These are phyloP conservation scores for Aotearoamyces nothofagi DNA, from an alignment of 2,329 filamentous ascomycete species.

Conservation along the genomic window DNA sequence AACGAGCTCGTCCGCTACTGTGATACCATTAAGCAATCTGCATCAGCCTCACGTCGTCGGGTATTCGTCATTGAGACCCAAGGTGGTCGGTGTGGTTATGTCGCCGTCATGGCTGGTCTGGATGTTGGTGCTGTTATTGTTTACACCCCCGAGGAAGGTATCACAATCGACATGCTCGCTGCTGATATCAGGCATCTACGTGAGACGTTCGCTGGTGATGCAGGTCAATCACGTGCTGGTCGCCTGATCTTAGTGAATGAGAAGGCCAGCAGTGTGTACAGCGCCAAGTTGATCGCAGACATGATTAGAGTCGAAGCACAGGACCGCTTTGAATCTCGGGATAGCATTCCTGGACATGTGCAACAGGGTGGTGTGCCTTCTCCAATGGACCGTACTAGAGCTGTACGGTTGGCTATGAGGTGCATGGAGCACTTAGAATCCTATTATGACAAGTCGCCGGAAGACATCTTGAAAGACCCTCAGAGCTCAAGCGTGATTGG, in stretches of 20 bases:
- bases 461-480: constrained; percentile 58
- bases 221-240: constrained; percentile 76
- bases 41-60: constrained; percentile 78
- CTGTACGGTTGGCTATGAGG: constrained; percentile 82
- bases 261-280: constrained; percentile 80
- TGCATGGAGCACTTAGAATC: constrained; percentile 83
- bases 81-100: constrained; percentile 84
- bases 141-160: constrained; percentile 93
- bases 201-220: constrained; percentile 70
- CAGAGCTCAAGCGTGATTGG: constrained; percentile 73
- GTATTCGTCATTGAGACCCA: constrained; percentile 98
- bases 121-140: constrained; percentile 86
- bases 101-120: constrained; percentile 80
- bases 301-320: constrained; percentile 92
- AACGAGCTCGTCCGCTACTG: constrained; percentile 93
- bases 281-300: constrained; percentile 81
- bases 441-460: constrained; percentile 49
- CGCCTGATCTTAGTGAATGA: constrained; percentile 96
- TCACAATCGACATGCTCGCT: constrained; percentile 84
- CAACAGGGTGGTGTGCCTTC: constrained; percentile 89
- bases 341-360: constrained; percentile 85
- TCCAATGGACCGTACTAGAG: constrained; percentile 89
- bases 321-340: constrained; percentile 81
- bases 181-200: constrained; percentile 82
- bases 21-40: constrained; percentile 94